Conservation (phyloP, 345 rosid genomes). For the Moricandia arvensis region DNA sequence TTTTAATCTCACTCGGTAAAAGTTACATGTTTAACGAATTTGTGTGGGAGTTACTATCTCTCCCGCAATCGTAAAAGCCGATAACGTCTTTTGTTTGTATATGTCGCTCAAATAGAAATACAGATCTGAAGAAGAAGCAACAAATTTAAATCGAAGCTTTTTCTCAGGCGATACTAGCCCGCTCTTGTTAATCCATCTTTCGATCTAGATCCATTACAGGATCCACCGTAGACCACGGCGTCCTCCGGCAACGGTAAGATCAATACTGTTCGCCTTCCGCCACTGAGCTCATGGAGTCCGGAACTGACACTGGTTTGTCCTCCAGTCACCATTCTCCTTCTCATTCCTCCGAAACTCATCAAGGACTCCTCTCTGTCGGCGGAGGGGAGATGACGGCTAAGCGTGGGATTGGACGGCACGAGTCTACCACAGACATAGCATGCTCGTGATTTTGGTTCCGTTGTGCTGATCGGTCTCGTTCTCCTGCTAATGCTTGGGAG, state of each 20-base stretch:
- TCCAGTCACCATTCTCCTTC: constrained; percentile 34
- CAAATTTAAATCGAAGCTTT: constrained; percentile 15
- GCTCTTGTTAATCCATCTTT: neutral
- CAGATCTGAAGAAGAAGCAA: constrained; percentile 22
- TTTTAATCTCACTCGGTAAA: neutral
- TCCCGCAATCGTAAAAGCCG: constrained; percentile 27
- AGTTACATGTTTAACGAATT: neutral
- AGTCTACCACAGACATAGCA: constrained; percentile 58
- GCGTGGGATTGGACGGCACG: constrained; percentile 48
- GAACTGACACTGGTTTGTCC: constrained; percentile 29
- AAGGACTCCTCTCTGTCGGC: constrained; percentile 37
- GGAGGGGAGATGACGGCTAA: constrained; percentile 52
- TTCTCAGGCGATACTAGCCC: neutral
- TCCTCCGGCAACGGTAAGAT: constrained; percentile 73
- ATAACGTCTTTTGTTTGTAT: constrained; percentile 34
- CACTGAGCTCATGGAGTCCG: constrained; percentile 51
- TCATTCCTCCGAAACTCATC: constrained; percentile 38
- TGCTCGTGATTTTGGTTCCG: constrained; percentile 74
- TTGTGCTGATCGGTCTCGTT: constrained; percentile 55
- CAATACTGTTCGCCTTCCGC: constrained; percentile 84
- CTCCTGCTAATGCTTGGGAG: constrained; percentile 60
- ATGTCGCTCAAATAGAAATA: constrained; percentile 11
- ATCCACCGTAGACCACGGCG: constrained; percentile 59
- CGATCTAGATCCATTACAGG: constrained; percentile 81
- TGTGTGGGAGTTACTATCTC: constrained; percentile 13